Evolutionary conservation across 2,329 filamentous ascomycete genomes (phyloP), one percentile per base, ranked within the genome.

Genomic region (Bipolaris cookei): DNA sequence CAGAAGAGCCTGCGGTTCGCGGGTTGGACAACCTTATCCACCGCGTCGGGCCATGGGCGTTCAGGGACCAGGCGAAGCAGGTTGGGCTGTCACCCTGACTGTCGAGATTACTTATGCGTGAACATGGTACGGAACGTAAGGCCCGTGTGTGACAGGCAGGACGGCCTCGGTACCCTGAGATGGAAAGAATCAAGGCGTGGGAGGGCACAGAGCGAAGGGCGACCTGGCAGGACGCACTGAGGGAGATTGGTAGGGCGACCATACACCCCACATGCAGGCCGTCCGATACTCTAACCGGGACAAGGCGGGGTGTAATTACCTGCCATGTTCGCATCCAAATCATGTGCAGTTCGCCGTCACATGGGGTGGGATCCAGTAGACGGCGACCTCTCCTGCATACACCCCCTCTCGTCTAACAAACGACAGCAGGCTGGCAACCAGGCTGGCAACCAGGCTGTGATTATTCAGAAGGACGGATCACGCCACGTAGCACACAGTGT

Each of bases 11-110:
- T 68, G 64, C 47, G 51, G 69, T 67, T 69, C 67, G 68, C 64
- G 69, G 64, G 63, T 60, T 57, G 43, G 50, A 59, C 62, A 75
- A 70, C 71, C 69, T 75, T 73, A 74, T 71, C 72, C 72, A 70
- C 64, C 56, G 58, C 37, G 23, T 59, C 60, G 72, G 72, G 71
- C 67, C 71, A 68, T 51, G 65, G 62, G 59, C 56, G 61, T 61
- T 66, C 66, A 70, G 69, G 70, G 65, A 69, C 69, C 66, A 72
- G 54, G 65, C 65, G 61, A 43, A 56, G 39, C 54, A 54, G 53
- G 35, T 58, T 54, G 53, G 53, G 35, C 56, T 54, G 53, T 61
- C 54, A 61, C 51, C 44, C 59, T 59, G 65, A 58, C 55, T 55
- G 58, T 56, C 51, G 62, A 54, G 64, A 45, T 48, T 52, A 53